Conservation (phyloP, 208 protist species). For the Trypanosoma platydactyli region DNA sequence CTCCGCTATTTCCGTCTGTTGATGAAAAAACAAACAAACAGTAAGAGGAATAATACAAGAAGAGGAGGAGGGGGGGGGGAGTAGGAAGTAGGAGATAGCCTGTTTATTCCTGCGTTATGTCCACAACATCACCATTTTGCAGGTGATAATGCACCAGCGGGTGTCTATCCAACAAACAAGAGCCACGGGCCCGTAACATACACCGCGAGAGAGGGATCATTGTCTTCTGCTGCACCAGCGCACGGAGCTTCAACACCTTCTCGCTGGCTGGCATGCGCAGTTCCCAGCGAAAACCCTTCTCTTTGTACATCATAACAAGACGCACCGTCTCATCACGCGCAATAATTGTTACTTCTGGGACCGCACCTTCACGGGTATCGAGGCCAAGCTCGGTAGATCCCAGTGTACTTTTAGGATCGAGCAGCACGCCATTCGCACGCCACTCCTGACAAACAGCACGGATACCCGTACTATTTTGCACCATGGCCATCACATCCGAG, state of each 20-base stretch:
- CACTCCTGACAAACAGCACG: constrained; percentile 73
- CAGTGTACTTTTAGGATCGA: constrained; percentile 44
- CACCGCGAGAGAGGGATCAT: constrained; percentile 85
- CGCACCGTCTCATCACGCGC: constrained; percentile 62
- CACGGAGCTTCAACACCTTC: constrained; percentile 76
- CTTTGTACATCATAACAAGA: constrained; percentile 53
- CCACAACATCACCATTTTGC: constrained; percentile 61
- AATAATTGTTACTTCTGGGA: constrained; percentile 63
- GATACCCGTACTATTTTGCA: constrained; percentile 78
- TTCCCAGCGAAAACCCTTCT: constrained; percentile 70
- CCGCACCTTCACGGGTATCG: constrained; percentile 27
- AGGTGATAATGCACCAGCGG: constrained; percentile 71
- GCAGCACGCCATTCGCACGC: constrained; percentile 32
- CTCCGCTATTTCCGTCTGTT: too few relatives aligned
- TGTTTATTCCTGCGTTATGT: constrained; percentile 68
- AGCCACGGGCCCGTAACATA: constrained; percentile 36
- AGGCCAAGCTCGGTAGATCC: constrained; percentile 67
- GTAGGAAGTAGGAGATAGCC: not conserved
- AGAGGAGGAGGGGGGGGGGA: not conserved
- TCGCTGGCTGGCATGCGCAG: constrained; percentile 54
- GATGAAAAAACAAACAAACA: not conserved
- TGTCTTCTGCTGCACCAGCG: constrained; percentile 73
- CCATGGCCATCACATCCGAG: constrained; percentile 76
- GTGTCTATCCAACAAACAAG: constrained; percentile 72
- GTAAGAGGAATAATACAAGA: constrained; percentile 10